Evolutionary conservation across 345 rosid species (phyloP).

Genomic region (Kandelia obovata): DNA sequence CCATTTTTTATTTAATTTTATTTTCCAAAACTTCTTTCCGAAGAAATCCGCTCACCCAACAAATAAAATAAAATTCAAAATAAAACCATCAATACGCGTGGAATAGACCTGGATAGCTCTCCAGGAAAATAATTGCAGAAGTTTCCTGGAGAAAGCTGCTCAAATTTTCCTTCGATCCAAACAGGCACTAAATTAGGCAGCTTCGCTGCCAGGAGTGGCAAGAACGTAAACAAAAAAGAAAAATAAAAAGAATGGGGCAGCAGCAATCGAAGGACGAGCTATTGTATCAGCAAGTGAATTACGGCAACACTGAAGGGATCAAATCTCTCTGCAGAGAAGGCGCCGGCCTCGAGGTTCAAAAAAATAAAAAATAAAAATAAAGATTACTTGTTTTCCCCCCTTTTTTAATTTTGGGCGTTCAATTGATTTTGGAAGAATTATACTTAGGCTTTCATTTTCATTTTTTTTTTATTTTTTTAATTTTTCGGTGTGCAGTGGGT

Average conservation of each 20-base stretch:
- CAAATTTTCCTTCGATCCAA: neutral
- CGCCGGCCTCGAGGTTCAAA: slow-evolving; percentile 83
- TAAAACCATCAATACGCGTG: neutral
- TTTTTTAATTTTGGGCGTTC: neutral
- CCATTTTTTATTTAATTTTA: neutral
- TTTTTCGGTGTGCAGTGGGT: slow-evolving; percentile 55
- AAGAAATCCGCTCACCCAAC: neutral
- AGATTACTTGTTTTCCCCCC: neutral
- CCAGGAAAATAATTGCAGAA: neutral
- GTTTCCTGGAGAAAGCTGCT: neutral
- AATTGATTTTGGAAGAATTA: neutral
- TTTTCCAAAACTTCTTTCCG: neutral
- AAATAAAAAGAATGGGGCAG: slow-evolving; percentile 62
- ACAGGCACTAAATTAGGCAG: neutral
- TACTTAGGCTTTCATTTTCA: neutral
- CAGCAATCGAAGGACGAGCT: slow-evolving; percentile 90
- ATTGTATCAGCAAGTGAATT: slow-evolving; percentile 73
- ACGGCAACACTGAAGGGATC: slow-evolving; percentile 75
- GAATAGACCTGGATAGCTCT: neutral
- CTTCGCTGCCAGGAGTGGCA: neutral
- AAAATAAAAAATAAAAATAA: too few species aligned
- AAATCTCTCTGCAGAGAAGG: slow-evolving; percentile 70
- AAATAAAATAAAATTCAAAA: neutral
- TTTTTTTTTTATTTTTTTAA: neutral
- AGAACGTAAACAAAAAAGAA: neutral